A percentile compares a stretch with the other conserved stretches of the same genome.
These are phyloP conservation scores for Diaporthe humulicola DNA, from an alignment of 2,329 filamentous ascomycete genomes.

Conservation along the genomic window DNA sequence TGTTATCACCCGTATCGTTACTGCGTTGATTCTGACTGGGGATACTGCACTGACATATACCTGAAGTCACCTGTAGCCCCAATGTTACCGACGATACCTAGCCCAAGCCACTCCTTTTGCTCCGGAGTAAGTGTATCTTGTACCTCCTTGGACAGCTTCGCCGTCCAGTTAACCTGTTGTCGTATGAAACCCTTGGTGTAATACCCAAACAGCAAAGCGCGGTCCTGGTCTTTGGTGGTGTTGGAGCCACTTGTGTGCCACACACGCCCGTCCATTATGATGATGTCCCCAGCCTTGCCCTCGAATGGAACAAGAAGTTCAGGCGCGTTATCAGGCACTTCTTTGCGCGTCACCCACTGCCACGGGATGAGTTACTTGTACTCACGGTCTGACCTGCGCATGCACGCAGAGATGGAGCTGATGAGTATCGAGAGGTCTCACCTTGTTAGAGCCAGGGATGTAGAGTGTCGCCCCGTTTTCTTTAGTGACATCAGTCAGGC, in stretches of 20 bases:
- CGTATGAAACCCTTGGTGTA: slow-evolving; percentile 49
- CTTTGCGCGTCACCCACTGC: slow-evolving; percentile 30
- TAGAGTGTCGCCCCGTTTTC: slow-evolving; percentile 48
- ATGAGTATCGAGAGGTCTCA: neutral
- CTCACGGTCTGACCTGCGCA: no score
- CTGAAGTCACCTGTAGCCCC: slow-evolving; percentile 38
- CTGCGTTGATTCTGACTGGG: neutral
- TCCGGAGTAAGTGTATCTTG: slow-evolving; percentile 44
- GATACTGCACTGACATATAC: slow-evolving; percentile 40
- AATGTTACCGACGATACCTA: slow-evolving; percentile 40
- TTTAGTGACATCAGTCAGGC: slow-evolving; percentile 47
- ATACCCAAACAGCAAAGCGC: slow-evolving; percentile 50
- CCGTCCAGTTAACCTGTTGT: slow-evolving; percentile 50
- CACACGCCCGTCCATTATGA: slow-evolving; percentile 50
- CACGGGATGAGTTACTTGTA: fast-evolving
- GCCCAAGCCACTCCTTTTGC: slow-evolving; percentile 48
- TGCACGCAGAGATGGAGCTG: neutral
- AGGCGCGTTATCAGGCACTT: slow-evolving; percentile 44
- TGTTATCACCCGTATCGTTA: neutral
- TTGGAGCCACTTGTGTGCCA: slow-evolving; percentile 52
- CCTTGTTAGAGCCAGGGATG: slow-evolving; percentile 41
- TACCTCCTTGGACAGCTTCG: slow-evolving; percentile 46
- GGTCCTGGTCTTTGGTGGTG: slow-evolving; percentile 48
- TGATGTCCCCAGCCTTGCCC: slow-evolving; percentile 49
- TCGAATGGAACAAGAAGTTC: slow-evolving; percentile 48